Evolutionary conservation across 2,329 filamentous ascomycete species (phyloP).

Genomic region (Neocatenulostroma microsporum): DNA sequence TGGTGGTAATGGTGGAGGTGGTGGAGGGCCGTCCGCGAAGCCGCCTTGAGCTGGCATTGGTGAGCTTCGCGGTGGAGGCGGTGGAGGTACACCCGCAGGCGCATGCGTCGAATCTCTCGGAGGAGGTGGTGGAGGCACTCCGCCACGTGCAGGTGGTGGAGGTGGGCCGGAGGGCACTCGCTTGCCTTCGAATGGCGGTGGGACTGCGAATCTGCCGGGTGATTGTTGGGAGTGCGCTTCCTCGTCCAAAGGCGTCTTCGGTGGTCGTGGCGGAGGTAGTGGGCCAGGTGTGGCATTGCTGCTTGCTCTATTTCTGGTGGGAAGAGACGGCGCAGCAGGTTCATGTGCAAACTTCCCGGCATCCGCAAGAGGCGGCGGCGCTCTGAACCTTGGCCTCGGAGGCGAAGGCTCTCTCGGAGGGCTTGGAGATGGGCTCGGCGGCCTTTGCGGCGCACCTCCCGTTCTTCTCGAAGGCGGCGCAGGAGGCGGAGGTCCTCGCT

Average conservation of each 20-base stretch:
- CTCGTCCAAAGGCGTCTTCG: slow-evolving; percentile 56
- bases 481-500: slow-evolving; percentile 54
- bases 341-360: slow-evolving; percentile 73
- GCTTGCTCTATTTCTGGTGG: slow-evolving; percentile 49
- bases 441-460: slow-evolving; percentile 29
- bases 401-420: slow-evolving; percentile 63
- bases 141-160: slow-evolving; percentile 62
- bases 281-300: slow-evolving; percentile 27
- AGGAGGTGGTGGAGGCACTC: slow-evolving; percentile 52
- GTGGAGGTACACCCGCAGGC: slow-evolving; percentile 22
- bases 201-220: slow-evolving; percentile 58
- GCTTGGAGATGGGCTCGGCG: slow-evolving; percentile 49
- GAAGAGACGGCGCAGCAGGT: slow-evolving; percentile 36
- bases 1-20: slow-evolving; percentile 24
- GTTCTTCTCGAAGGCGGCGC: slow-evolving; percentile 39
- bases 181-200: slow-evolving; percentile 68
- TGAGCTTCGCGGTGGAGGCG: slow-evolving; percentile 54
- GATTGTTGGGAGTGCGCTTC: slow-evolving; percentile 29
- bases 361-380: slow-evolving; percentile 80
- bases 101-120: slow-evolving; percentile 32
- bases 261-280: slow-evolving; percentile 44
- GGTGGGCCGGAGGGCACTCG: slow-evolving; percentile 55
- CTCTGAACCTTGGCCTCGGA: slow-evolving; percentile 64
- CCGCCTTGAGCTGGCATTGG: slow-evolving; percentile 41
- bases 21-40: slow-evolving; percentile 29